Base-by-base conservation (phyloP, 345 rosid genomes). In the Syzygium grande region DNA sequence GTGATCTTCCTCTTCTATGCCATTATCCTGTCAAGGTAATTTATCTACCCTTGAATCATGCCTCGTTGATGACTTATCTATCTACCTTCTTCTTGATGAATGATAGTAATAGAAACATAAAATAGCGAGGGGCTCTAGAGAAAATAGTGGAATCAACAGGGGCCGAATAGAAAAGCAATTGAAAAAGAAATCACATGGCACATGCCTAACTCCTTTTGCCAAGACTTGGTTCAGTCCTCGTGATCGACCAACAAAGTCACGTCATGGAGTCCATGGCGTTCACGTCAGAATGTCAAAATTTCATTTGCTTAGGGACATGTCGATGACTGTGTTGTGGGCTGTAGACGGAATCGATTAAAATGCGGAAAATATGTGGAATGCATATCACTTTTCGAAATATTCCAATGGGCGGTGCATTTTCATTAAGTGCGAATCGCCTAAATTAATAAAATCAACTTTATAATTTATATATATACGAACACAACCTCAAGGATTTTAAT, bases 11-110 rank as follows among this genome's bases (percentile, higher is more conserved):
- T 49, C 94, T 95, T 2, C 97, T 94, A 51, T 94, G 97, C 90
- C 96, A 94, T 84, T 95, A 95, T 90, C 97, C 97, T 51, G 97
- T 95, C 19, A 94, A 94, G 97, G 97, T 94, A 91, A 38, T 22
- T 65, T 9, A 4, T 38, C 46, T 38, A 21, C 43, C 49, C 6
- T 38, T 38, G 80, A 19, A 0, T 85, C 86, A 38, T 85, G 21
- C 77, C 46, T 34, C 14, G 29, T n/a, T 21, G 83, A 63, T 65
- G 58, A n/a, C 54, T 78, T 29, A 51, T 63, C 87, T 29, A 51
- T 63, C 87, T 51, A 54, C 49, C 87, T 43, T 27, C 52, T 41
- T 86, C 52, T 61, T 86, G 58, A 27, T 34, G 23, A 41, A 41
- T 41, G 4, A 41, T 1, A 73, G 80, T 10, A 34, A 4, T 41